Base-by-base conservation (phyloP, 2,329 filamentous ascomycete genomes). In the Neopestalotiopsis rosae region DNA sequence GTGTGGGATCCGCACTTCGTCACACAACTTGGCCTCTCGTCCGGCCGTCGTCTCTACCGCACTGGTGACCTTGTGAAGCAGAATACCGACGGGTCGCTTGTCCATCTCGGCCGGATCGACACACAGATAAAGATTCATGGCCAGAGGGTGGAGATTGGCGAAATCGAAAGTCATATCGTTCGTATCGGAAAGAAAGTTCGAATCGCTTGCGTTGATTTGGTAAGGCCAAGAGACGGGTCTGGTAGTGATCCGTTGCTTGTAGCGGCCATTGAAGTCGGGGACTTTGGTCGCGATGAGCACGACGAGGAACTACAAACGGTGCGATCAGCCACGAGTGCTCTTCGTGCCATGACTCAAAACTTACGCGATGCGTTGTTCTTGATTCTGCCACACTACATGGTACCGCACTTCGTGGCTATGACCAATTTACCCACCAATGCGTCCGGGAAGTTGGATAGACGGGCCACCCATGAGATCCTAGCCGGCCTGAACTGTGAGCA, bases 401-500 rank as follows among this genome's bases (percentile, higher is more conserved):
- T 98, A 1, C 95, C 95, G 0, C 95, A 0, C 84, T 98, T 0
- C 97, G 94, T 1, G 83, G 92, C 9, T 98, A 97, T 78, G 97
- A 97, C 80, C 98, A 98, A 77, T 91, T 92, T 63, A 0, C 94
- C 98, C 74, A 85, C 86, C 7, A 95, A 92, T 75, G 84, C 85
- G 42, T 81, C 61, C 14, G 17, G 61, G 13, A 63, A 63, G 61
- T 42, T 45, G 38, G 61, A 63, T 20, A 63, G 61, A 3, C 61
- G 34, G 34, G 61, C 34, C 40, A 63, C 61, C 7, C 28, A n/a
- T 38, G 32, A n/a, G 9, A 40, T 63, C 30, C 61, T 63, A 13
- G 17, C 6, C 13, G 34, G 34, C 38, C 28, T 63, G 14, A 42
- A 17, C 34, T 34, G 61, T 17, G 61, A 63, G 12, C 28, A 63